These are phyloP conservation scores for Solanum hybrid DNA, from an alignment of 305 asterid species.

Conservation along the genomic window DNA sequence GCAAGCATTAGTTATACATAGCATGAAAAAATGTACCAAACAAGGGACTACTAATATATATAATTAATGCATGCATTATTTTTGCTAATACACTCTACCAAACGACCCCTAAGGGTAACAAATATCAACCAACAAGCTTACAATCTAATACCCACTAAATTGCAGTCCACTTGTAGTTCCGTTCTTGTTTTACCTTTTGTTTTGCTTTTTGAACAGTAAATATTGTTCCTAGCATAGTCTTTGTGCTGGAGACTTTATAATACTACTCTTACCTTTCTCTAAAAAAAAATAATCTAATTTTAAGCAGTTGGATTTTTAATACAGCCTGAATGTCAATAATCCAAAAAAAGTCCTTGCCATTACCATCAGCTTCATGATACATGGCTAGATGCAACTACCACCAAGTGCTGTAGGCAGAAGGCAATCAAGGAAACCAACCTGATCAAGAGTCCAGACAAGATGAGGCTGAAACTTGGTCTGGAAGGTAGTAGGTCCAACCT, in stretches of 20 bases:
- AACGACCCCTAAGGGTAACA: background rate
- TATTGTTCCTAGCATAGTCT: background rate
- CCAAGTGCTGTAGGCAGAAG: background rate
- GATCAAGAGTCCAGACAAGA: slow-evolving; percentile 73
- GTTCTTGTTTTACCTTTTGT: background rate
- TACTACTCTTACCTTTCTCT: background rate
- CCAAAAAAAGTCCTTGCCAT: background rate
- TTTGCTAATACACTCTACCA: too few relatives aligned
- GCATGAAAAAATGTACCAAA: too few relatives aligned
- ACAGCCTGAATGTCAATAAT: background rate
- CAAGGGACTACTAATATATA: too few relatives aligned
- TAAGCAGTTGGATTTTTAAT: background rate
- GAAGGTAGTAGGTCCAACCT: slow-evolving; percentile 71
- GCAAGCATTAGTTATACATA: too few relatives aligned
- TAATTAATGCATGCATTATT: too few relatives aligned
- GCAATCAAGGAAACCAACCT: slow-evolving; percentile 21
- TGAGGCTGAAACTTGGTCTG: slow-evolving; percentile 63
- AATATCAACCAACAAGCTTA: background rate
- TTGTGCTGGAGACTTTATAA: background rate
- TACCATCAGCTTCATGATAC: background rate
- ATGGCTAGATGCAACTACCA: background rate
- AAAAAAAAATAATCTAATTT: background rate
- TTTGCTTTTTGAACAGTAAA: background rate
- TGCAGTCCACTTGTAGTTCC: background rate
- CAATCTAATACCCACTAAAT: background rate